Percentiles rank a stretch among this genome's conserved stretches.
These are phyloP conservation scores for Darksidea phi DNA, from an alignment of 495 filamentous ascomycete species.

Conservation along the genomic window DNA sequence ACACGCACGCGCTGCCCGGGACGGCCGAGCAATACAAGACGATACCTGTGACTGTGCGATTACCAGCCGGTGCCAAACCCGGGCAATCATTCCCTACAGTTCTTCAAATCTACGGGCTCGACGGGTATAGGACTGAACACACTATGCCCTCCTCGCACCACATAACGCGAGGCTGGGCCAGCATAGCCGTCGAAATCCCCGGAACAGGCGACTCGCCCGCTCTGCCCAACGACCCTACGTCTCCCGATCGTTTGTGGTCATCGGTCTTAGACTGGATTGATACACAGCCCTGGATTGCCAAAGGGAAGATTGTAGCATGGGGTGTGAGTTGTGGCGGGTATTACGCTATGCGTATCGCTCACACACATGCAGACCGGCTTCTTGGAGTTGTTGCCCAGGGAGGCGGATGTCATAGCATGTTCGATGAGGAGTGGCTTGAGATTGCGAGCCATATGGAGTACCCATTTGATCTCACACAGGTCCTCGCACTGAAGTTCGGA, in stretches of 20 bases:
- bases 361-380: conserved; percentile 28
- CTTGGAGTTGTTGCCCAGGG: conserved; percentile 26
- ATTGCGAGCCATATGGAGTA: conserved; percentile 25
- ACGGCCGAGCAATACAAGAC: conserved; percentile 15
- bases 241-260: conserved; percentile 24
- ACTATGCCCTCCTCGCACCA: conserved; percentile 21
- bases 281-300: conserved; percentile 17
- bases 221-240: conserved; percentile 21
- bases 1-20: conserved; percentile 16
- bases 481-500: conserved; percentile 21
- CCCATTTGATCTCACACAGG: conserved; percentile 23
- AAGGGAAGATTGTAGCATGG: conserved; percentile 27
- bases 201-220: conserved; percentile 32
- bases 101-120: conserved; percentile 22
- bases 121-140: conserved; percentile 34
- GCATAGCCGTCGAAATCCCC: conserved; percentile 29
- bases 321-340: conserved; percentile 32
- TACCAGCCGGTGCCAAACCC: conserved; percentile 7
- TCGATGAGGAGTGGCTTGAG: conserved; percentile 25
- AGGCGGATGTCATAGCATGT: conserved; percentile 32
- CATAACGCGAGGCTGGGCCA: conserved; percentile 18
- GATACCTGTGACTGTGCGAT: conserved; percentile 19
- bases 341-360: conserved; percentile 34
- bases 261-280: conserved; percentile 33
- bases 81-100: conserved; percentile 14